phyloP scores from a whole-genome alignment of 1,139 yeast genomes.

The Pichia sp. region DNA sequence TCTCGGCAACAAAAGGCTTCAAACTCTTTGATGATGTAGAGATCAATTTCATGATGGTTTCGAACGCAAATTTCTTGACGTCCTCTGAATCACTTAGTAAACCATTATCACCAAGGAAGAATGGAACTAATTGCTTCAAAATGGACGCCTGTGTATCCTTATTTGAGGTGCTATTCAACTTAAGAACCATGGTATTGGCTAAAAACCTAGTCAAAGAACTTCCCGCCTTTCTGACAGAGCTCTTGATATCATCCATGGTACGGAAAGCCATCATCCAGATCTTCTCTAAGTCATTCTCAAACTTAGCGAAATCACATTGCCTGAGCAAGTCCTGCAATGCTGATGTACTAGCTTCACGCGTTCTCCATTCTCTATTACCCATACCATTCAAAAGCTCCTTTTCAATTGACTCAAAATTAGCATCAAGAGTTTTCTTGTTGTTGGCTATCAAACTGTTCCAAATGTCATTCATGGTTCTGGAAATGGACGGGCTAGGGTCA shows the following conservation, averaged over 20 bases:
- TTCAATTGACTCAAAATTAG: constrained; percentile 52
- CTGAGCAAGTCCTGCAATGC: constrained; percentile 71
- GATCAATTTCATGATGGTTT: constrained; percentile 64
- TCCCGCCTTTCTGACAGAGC: constrained; percentile 84
- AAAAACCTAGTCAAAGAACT: constrained; percentile 58
- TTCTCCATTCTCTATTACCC: constrained; percentile 89
- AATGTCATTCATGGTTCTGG: constrained; percentile 79
- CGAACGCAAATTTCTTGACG: constrained; percentile 66
- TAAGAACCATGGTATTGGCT: constrained; percentile 55
- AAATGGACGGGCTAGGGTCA: constrained; percentile 75
- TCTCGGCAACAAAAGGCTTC: constrained; percentile 58
- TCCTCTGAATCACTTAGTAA: constrained; percentile 83
- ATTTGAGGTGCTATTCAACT: constrained; percentile 31
- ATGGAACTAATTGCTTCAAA: constrained; percentile 64
- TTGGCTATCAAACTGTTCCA: constrained; percentile 70
- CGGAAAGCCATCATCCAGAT: constrained; percentile 90
- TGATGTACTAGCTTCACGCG: constrained; percentile 78
- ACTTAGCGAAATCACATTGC: constrained; percentile 46
- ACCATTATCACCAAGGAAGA: constrained; percentile 73
- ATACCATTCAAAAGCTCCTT: constrained; percentile 61
- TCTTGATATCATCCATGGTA: constrained; percentile 89
- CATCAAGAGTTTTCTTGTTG: constrained; percentile 45
- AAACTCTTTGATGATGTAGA: constrained; percentile 53
- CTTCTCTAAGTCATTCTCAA: constrained; percentile 49
- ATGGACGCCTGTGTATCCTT: constrained; percentile 43